phyloP scores from a whole-genome alignment of 306 rosid species.

The barrel medic (Medicago truncatula) region MtrunA17r5.0-ANR NC_053046.1:3158501-3159000 shows the following conservation, averaged over 20 bases:
- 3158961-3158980: conserved; percentile 5
- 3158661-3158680: conserved; percentile 20
- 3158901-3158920: conserved; percentile 91
- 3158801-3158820: background rate
- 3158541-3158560: conserved; percentile 86
- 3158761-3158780: background rate
- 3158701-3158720: background rate
- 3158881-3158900: conserved; percentile 79
- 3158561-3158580: conserved; percentile 97
- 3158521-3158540: conserved; percentile 66
- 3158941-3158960: conserved; percentile 24
- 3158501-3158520: conserved; percentile 62
- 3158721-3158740: background rate
- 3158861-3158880: conserved; percentile 78
- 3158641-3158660: conserved; percentile 9
- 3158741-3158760: background rate
- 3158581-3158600: conserved; percentile 94
- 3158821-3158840: conserved; percentile 16
- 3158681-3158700: conserved; percentile 12
- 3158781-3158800: background rate
- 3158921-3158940: conserved; percentile 39
- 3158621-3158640: conserved; percentile 28
- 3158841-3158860: conserved; percentile 49
- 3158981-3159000: conserved; percentile 54
- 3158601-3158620: conserved; percentile 50